Percentiles rank a stretch among this genome's conserved stretches.
These are phyloP conservation scores for Esteya vermicola DNA, from an alignment of 2,329 filamentous ascomycete species.

Conservation along the genomic window DNA sequence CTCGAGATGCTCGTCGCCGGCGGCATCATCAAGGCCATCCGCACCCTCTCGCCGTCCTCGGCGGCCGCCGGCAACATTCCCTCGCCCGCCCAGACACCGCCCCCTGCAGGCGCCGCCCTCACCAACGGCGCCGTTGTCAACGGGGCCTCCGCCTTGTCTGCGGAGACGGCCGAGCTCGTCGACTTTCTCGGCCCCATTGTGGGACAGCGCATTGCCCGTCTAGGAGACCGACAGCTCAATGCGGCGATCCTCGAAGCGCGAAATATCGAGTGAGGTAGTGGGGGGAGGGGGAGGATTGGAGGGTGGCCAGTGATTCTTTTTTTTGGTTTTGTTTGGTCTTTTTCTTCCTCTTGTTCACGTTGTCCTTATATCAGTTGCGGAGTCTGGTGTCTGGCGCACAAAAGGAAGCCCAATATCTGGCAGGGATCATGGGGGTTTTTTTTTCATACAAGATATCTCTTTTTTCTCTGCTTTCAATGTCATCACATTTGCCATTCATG, in stretches of 20 bases:
- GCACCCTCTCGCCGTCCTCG: slow-evolving; percentile 26
- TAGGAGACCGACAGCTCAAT: slow-evolving; percentile 33
- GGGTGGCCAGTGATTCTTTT: no score
- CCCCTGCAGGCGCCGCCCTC: background rate
- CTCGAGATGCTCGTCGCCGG: slow-evolving; percentile 38
- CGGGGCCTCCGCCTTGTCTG: slow-evolving; percentile 13
- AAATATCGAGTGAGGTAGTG: slow-evolving; percentile 26
- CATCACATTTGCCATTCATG: background rate
- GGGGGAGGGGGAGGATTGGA: background rate
- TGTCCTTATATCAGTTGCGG: background rate
- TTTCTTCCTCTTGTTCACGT: no score
- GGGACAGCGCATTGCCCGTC: slow-evolving; percentile 29
- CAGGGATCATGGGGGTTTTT: background rate
- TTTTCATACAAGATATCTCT: background rate
- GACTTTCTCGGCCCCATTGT: slow-evolving; percentile 42
- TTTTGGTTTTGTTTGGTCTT: no score
- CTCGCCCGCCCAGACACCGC: slow-evolving; percentile 9
- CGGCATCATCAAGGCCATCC: slow-evolving; percentile 39
- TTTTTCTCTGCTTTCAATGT: background rate
- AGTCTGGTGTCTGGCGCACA: background rate
- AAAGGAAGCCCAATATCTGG: background rate
- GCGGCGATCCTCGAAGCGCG: slow-evolving; percentile 39
- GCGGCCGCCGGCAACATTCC: slow-evolving; percentile 23
- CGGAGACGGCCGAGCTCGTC: slow-evolving; percentile 29
- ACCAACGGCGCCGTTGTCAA: background rate